Evolutionary conservation across 1,284 basidiomycete genomes (phyloP).

Genomic region (Puccinia triticina): DNA sequence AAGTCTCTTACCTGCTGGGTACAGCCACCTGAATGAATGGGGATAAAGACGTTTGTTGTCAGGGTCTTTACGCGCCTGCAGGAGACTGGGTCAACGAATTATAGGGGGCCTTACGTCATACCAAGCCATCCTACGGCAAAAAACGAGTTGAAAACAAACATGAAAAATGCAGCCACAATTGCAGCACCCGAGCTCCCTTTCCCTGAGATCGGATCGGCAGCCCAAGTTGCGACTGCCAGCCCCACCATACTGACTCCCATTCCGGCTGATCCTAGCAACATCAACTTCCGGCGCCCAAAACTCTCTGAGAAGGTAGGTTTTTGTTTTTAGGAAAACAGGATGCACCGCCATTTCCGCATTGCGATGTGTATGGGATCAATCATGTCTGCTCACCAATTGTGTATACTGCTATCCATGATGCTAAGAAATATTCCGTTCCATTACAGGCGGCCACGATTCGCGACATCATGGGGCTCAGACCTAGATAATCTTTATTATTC

Average conservation of each 20-base stretch:
- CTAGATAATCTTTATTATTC: slow-evolving; percentile 65
- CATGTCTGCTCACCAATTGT: slow-evolving; percentile 16
- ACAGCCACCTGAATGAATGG: slow-evolving; percentile 60
- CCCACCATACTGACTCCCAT: slow-evolving; percentile 69
- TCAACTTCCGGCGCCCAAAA: slow-evolving; percentile 69
- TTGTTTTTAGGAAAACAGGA: too few species aligned
- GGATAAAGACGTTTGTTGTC: neutral
- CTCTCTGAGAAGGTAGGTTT: slow-evolving; percentile 62
- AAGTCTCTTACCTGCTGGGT: slow-evolving; percentile 63
- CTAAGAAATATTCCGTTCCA: slow-evolving; percentile 71
- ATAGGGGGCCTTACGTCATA: slow-evolving; percentile 70
- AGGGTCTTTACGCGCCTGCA: too few species aligned
- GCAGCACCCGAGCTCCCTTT: slow-evolving; percentile 62
- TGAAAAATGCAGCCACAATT: slow-evolving; percentile 67
- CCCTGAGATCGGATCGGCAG: slow-evolving; percentile 58
- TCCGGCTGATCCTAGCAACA: slow-evolving; percentile 71
- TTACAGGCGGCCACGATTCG: slow-evolving; percentile 73
- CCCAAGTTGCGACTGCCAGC: slow-evolving; percentile 65
- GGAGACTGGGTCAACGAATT: too few species aligned
- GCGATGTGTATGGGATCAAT: too few species aligned
- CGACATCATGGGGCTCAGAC: slow-evolving; percentile 67
- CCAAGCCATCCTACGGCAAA: slow-evolving; percentile 74
- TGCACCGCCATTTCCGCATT: too few species aligned
- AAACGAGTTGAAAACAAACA: slow-evolving; percentile 72
- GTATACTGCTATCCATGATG: slow-evolving; percentile 60